A percentile compares a stretch with the other conserved stretches of the same genome.
Conservation (phyloP, 2,329 filamentous ascomycete genomes). For the Stachybotrys echinatus region DNA sequence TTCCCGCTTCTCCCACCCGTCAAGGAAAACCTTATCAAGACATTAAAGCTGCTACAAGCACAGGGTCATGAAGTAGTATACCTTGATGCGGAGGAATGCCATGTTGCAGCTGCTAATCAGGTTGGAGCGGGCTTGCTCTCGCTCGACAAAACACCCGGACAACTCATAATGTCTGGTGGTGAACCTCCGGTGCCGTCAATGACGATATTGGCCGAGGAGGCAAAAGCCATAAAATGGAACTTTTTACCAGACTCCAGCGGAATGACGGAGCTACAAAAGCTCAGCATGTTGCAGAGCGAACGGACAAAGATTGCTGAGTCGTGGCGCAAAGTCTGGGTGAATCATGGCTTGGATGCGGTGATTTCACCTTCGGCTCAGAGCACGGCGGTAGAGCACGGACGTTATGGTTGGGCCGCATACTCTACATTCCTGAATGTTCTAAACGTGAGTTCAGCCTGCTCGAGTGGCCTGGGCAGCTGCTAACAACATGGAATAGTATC, state of each 20-base stretch:
- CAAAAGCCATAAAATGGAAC: not conserved
- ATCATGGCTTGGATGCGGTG: conserved; percentile 42
- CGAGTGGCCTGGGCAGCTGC: not conserved
- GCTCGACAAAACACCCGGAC: not conserved
- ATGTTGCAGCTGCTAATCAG: conserved; percentile 4
- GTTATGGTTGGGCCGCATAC: conserved; percentile 38
- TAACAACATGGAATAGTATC: conserved; percentile 31
- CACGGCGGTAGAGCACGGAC: conserved; percentile 47
- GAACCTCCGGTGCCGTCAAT: not conserved
- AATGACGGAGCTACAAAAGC: conserved; percentile 25
- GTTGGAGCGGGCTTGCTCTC: conserved; percentile 5
- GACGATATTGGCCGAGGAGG: not conserved
- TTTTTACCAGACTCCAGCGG: not conserved
- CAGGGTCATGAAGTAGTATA: conserved; percentile 5
- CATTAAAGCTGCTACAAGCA: not conserved
- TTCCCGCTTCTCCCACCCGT: conserved; percentile 8
- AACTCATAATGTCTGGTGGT: not conserved
- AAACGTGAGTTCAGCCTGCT: conserved; percentile 31
- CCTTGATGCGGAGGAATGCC: conserved; percentile 2
- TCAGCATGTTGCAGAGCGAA: conserved; percentile 12
- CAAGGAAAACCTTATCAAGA: conserved; percentile 2
- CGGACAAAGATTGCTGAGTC: conserved; percentile 23
- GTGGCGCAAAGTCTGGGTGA: conserved; percentile 35
- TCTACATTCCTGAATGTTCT: conserved; percentile 47
- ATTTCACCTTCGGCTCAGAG: conserved; percentile 42